These are phyloP conservation scores for Ganoderma multipileum DNA, from an alignment of 1,284 basidiomycete genomes.

Conservation along the genomic window DNA sequence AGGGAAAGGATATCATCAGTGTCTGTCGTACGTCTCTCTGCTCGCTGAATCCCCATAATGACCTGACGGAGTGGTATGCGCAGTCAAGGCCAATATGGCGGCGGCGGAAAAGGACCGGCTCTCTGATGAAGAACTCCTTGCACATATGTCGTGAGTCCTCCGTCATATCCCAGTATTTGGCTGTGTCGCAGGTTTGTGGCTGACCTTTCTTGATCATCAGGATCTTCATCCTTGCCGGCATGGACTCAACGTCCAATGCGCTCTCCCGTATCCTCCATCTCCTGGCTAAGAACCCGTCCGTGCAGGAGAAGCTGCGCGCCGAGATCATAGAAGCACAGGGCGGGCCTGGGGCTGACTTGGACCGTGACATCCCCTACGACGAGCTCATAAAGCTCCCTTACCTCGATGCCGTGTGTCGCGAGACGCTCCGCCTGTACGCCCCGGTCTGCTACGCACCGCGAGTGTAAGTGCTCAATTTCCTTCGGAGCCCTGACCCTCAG, in stretches of 20 bases:
- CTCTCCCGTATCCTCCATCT: constrained; percentile 37
- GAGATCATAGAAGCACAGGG: constrained; percentile 34
- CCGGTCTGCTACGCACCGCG: background rate
- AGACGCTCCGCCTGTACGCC: constrained; percentile 34
- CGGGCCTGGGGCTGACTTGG: constrained; percentile 8
- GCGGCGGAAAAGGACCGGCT: constrained; percentile 28
- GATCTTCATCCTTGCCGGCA: constrained; percentile 36
- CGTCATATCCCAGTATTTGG: background rate
- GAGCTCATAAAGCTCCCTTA: constrained; percentile 39
- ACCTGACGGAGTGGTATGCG: background rate
- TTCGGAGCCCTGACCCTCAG: background rate
- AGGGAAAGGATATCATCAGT: constrained; percentile 54
- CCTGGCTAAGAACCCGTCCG: constrained; percentile 17
- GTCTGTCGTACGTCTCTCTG: constrained; percentile 40
- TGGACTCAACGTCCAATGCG: constrained; percentile 39
- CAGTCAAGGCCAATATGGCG: constrained; percentile 36
- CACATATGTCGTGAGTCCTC: constrained; percentile 34
- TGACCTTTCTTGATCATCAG: constrained; percentile 12
- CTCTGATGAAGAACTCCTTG: constrained; percentile 31
- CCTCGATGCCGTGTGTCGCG: constrained; percentile 43
- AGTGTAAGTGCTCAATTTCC: background rate
- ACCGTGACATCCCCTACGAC: constrained; percentile 36
- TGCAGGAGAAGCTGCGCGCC: constrained; percentile 29
- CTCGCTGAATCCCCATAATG: background rate
- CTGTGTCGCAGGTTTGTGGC: background rate